Base-by-base conservation (phyloP, 23 red algal species). In the Gracilaria vermiculophylla region DNA sequence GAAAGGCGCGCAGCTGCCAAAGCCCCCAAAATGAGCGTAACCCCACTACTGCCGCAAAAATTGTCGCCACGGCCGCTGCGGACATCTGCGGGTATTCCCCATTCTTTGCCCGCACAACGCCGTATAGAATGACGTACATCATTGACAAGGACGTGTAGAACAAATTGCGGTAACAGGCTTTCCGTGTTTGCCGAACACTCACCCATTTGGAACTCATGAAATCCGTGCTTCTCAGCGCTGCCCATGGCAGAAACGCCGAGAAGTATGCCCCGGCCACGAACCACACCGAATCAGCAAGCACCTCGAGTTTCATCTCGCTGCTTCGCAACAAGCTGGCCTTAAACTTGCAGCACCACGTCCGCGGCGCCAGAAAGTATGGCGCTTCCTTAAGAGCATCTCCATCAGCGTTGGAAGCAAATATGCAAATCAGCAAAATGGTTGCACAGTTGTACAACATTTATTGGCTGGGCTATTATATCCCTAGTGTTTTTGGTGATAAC, bases 1-100 rank as follows among this genome's bases (percentile, higher is more conserved):
- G 84, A 19, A 77, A 79, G 29, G n/a, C 66, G 21, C 41, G 66
- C 33, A 72, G 66, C 31, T 72, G 66, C 72, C 72, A 77, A 17
- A 77, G 21, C 8, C 72, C 72, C 72, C 72, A 77, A 24, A 37
- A 11, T 4, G 45, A 53, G 3, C 51, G 44, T 4, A 54, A 8
- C 2, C 44, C 23, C 32, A 53, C 3, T 25, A 77, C 16, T 2
- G 29, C 47, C 20, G 72, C 45, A 44, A 77, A 77, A 13, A 47
- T 19, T 31, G 51, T n/a, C 23, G 72, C 72, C 47, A 77, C 45
- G 16, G 45, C 72, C 4, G 72, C 33, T 5, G 72, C 51, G 6
- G 19, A 47, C 72, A 77, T 55, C 32, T 77, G 43, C 2, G 34
- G 23, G 45, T 34, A 55, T 6, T 77, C 72, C 0, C 51, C 45